Base-by-base conservation (phyloP, 208 protist genomes). In the Acanthamoeba lenticulata region DNA sequence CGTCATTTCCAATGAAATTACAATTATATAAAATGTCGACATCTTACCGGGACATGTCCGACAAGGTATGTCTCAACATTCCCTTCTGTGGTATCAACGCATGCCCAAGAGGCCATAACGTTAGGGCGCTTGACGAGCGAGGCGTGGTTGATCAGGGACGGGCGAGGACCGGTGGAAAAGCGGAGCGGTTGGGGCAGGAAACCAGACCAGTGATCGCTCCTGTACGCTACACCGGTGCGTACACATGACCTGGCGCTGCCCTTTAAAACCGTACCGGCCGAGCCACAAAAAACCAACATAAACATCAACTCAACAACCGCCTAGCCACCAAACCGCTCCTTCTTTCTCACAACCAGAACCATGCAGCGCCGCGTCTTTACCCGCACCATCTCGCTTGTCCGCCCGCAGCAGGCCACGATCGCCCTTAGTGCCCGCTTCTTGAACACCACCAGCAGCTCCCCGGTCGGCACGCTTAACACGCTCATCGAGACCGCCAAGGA, bases 401-500 rank as follows among this genome's bases (percentile, higher is more conserved):
- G 42, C 11, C 38, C n/a, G 4, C 77, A 42, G n/a, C 77, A 86
- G 77, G n/a, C 45, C n/a, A 86, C 38, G 0, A 38, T 79, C 1
- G 44, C 13, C 15, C 38, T 79, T 19, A 36, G 69, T 27, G 77
- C 44, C 44, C 21, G 77, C 9, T 15, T 1, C 6, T 21, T 86
- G 44, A 38, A 13, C 77, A 57, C 27, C n/a, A 52, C 74, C 17
- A 38, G 44, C 29, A 42, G 32, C 67, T 21, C 17, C 19, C 44
- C 77, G 17, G 44, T 57, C 3, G 21, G n/a, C 77, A 57, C 77
- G 6, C 77, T 86, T 29, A 86, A 86, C 77, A 86, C 77, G 6
- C 77, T 86, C 29, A 86, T 86, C 17, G 77, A 86, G 44, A 86
- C 77, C 38, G 36, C 77, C 44, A 86, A 86, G 44, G 77, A 86